Evolutionary conservation across 306 rosid species (phyloP).

Genomic region (Quercus alba): DNA sequence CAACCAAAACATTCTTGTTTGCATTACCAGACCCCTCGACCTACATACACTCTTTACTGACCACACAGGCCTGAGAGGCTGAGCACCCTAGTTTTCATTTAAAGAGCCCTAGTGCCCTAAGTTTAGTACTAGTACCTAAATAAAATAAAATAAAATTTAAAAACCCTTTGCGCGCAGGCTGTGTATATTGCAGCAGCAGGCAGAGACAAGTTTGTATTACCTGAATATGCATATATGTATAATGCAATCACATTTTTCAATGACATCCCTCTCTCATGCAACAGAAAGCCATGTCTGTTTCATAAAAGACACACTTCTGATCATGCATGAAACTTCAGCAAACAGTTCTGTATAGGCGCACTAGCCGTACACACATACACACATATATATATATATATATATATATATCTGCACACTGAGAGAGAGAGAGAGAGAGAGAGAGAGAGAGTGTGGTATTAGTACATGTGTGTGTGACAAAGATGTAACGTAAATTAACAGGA

Average conservation of each 20-base stretch:
- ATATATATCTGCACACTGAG: constrained; percentile 12
- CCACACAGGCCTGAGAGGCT: constrained; percentile 34
- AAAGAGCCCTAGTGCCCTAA: constrained; percentile 12
- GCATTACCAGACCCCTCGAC: constrained; percentile 40
- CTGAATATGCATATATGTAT: constrained; percentile 6
- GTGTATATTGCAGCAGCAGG: neutral
- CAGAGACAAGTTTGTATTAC: constrained; percentile 31
- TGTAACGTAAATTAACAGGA: constrained; percentile 51
- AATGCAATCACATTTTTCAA: constrained; percentile 37
- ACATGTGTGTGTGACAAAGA: constrained; percentile 56
- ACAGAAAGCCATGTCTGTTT: constrained; percentile 38
- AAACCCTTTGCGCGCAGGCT: neutral
- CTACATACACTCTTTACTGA: constrained; percentile 34
- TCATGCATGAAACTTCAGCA: constrained; percentile 74
- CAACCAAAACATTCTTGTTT: constrained; percentile 78
- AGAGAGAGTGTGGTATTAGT: constrained; percentile 5
- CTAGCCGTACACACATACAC: constrained; percentile 34
- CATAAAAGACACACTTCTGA: constrained; percentile 45
- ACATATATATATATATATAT: too few species aligned
- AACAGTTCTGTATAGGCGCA: constrained; percentile 46
- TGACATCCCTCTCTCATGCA: constrained; percentile 38
- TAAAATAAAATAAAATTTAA: too few species aligned
- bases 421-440: constrained; percentile 34
- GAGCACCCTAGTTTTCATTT: constrained; percentile 41
- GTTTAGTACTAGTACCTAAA: neutral